A percentile compares a stretch with the other conserved stretches of the same genome.
These are phyloP conservation scores for Chaetomiaceae sp. DNA, from an alignment of 2,329 filamentous ascomycete genomes.

Conservation along the genomic window DNA sequence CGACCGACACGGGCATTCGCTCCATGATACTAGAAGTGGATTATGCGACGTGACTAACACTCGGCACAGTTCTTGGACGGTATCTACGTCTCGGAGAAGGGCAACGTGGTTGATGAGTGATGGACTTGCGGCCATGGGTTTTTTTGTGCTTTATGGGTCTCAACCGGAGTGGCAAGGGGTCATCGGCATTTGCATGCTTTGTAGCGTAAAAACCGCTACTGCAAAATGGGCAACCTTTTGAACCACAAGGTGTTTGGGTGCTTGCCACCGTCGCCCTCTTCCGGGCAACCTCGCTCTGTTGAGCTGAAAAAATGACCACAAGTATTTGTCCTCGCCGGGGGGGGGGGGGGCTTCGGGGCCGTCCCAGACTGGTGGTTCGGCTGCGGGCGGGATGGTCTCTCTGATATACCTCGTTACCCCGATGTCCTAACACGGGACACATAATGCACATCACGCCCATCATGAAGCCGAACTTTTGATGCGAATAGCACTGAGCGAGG, in stretches of 20 bases:
- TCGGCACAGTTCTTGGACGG: constrained; percentile 87
- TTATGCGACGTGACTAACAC: constrained; percentile 16
- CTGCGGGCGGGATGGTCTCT: not conserved
- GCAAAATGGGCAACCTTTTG: constrained; percentile 33
- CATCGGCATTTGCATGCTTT: constrained; percentile 54
- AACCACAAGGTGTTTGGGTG: constrained; percentile 25
- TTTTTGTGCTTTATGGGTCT: constrained; percentile 53
- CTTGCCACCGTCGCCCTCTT: constrained; percentile 22
- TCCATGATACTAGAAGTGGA: not conserved
- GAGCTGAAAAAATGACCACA: constrained; percentile 14
- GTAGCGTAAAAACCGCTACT: constrained; percentile 41
- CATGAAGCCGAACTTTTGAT: not conserved
- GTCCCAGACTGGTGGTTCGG: constrained; percentile 5
- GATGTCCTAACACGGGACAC: not conserved
- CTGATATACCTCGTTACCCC: not conserved
- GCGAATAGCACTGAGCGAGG: not conserved
- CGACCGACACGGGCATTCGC: not conserved
- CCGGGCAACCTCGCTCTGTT: constrained; percentile 7
- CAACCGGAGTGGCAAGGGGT: constrained; percentile 59
- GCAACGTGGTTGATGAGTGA: constrained; percentile 79
- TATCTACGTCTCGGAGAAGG: constrained; percentile 99
- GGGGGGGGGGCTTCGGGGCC: too few relatives aligned
- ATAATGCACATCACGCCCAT: not conserved
- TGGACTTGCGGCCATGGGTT: constrained; percentile 34
- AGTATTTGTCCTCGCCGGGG: too few relatives aligned